Evolutionary conservation across 257 asterid genomes (phyloP).

Genomic region (Fraxinus americana): DNA sequence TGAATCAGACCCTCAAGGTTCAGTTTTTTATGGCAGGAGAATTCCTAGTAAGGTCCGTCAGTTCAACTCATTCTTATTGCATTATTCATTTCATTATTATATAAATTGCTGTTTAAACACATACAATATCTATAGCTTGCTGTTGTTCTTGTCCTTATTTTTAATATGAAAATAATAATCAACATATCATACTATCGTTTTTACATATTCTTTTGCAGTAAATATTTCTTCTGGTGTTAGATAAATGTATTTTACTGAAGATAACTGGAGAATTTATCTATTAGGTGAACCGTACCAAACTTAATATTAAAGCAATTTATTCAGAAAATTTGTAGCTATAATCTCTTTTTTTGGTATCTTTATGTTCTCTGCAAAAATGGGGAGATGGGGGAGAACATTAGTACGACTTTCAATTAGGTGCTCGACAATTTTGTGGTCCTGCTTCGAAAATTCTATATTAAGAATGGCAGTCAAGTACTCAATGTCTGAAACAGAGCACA

Average conservation of each 20-base stretch:
- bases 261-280: not conserved
- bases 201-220: not conserved
- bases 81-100: not conserved
- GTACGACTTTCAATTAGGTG: not conserved
- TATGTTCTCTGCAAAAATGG: not conserved
- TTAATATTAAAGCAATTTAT: not conserved
- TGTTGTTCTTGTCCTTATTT: too few species aligned
- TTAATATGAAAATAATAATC: too few species aligned
- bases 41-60: slow-evolving; percentile 48
- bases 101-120: too few species aligned
- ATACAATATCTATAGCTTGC: not conserved
- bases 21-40: slow-evolving; percentile 47
- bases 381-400: not conserved
- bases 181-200: too few species aligned
- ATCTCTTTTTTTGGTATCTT: not conserved
- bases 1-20: slow-evolving; percentile 29
- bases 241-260: not conserved
- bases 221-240: not conserved
- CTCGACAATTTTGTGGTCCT: not conserved
- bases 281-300: not conserved
- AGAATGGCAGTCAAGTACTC: not conserved
- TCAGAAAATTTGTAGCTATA: not conserved
- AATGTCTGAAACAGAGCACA: not conserved
- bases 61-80: not conserved
- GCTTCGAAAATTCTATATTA: not conserved